These are phyloP conservation scores for Fusarium mexicanum DNA, from an alignment of 2,329 filamentous ascomycete species.

Conservation along the genomic window DNA sequence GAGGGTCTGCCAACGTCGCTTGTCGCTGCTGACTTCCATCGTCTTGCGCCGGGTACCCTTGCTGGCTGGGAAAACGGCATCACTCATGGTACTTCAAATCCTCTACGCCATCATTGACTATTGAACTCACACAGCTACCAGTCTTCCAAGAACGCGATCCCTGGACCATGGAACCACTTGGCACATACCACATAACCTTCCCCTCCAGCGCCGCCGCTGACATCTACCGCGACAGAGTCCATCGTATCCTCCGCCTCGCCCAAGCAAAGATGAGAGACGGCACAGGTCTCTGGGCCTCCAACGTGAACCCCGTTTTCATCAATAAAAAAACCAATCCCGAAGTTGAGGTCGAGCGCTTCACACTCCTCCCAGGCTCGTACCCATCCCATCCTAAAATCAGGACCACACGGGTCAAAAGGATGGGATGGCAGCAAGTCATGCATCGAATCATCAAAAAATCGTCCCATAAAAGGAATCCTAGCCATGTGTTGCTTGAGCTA, in stretches of 20 bases:
- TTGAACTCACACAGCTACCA: constrained; percentile 33
- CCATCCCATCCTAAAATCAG: constrained; percentile 7
- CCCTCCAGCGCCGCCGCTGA: constrained; percentile 65
- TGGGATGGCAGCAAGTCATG: constrained; percentile 43
- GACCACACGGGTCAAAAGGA: constrained; percentile 34
- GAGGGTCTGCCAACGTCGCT: constrained; percentile 68
- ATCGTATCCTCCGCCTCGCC: constrained; percentile 47
- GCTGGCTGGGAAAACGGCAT: constrained; percentile 74
- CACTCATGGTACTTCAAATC: constrained; percentile 56
- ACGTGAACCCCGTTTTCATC: constrained; percentile 41
- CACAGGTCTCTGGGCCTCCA: constrained; percentile 45
- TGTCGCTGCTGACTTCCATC: constrained; percentile 74
- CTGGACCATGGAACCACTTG: constrained; percentile 68
- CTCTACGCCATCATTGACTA: background rate
- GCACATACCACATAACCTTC: constrained; percentile 77
- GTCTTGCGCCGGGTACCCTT: constrained; percentile 71
- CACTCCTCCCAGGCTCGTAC: constrained; percentile 44
- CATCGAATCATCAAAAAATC: constrained; percentile 33
- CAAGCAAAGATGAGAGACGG: constrained; percentile 41
- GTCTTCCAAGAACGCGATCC: constrained; percentile 73
- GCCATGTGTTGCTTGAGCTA: constrained; percentile 46
- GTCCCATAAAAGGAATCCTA: constrained; percentile 39
- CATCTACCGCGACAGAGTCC: constrained; percentile 62
- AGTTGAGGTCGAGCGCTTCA: constrained; percentile 42
- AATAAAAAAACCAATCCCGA: constrained; percentile 17